Evolutionary conservation across 2,329 filamentous ascomycete species (phyloP), one percentile per base, ranked within the genome.

Genomic region (Fusarium chuoi): DNA sequence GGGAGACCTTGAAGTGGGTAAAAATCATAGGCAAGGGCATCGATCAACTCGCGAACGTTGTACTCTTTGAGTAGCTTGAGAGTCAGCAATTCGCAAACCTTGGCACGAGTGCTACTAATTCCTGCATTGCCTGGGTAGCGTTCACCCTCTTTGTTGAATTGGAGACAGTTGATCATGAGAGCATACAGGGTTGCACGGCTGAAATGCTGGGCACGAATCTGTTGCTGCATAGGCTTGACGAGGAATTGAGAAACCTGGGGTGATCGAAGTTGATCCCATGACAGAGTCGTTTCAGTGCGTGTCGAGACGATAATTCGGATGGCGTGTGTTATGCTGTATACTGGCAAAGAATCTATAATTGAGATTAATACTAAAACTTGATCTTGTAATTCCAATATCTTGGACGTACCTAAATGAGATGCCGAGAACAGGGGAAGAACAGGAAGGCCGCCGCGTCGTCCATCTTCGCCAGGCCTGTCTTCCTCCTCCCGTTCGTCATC

Each of bases 191-290:
- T 96, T 15, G 94, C 95, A 54, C 93, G 89, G 36, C 93, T 95
- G 82, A 97, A 96, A 82, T 98, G 94, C 58, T 93, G 90, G 22
- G 90, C 87, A 69, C 92, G 91, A 72, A 98, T 95, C 81, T 96
- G 93, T 80, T 96, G 93, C 82, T 96, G 94, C 86, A 98, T 96
- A 6, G 96, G 96, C 85, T 98, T 98, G 80, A 98, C 89, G 41
- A 98, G 88, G 81, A 98, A 98, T 80, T 98, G 95, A 22, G 95
- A 98, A 64, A 98, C 92, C 81, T 98, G 96, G 7, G 96, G 96
- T n/a, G 95, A 97, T 73, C 95, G 91, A 71, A 98, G 87, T 82
- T 98, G 96, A 74, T 98, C 96, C 95, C 95, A 98, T 22, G 94
- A 92, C 57, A 98, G 85, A 1, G 94, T 96, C 4, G 95, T 98